These are phyloP conservation scores for Fusarium nygamai DNA, from an alignment of 2,329 filamentous ascomycete genomes.

Conservation along the genomic window DNA sequence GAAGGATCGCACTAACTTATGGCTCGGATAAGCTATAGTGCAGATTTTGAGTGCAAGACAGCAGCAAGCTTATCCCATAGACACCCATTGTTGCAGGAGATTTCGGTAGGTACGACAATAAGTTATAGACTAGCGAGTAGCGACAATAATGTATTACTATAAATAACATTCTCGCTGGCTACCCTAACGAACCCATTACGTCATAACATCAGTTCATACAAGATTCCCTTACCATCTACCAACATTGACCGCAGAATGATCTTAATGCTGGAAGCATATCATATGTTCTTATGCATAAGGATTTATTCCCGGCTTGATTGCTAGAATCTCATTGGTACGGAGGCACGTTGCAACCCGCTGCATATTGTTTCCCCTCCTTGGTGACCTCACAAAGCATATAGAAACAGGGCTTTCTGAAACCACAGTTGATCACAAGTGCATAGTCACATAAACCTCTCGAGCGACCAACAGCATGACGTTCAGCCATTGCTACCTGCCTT, in stretches of 20 bases:
- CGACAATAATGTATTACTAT: no score
- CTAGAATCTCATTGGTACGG: background rate
- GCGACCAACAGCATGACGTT: background rate
- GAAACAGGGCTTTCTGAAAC: background rate
- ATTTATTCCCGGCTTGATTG: background rate
- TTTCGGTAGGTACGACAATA: background rate
- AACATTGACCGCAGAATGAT: background rate
- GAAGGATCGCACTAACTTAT: background rate
- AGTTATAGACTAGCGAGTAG: background rate
- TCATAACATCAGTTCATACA: background rate
- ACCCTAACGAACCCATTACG: background rate
- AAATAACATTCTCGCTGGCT: fast-evolving
- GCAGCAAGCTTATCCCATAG: no score
- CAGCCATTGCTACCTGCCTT: background rate
- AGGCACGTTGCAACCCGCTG: background rate
- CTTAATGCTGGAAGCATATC: background rate
- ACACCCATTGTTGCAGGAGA: fast-evolving
- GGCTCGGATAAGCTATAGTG: background rate
- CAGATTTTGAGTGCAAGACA: background rate
- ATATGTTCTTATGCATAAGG: background rate
- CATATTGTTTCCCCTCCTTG: constrained; percentile 4
- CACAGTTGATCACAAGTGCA: background rate
- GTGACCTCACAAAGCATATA: constrained; percentile 5
- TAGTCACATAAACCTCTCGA: background rate
- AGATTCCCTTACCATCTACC: no score